A percentile compares a stretch with the other conserved stretches of the same genome.
Conservation (phyloP, 805 yeast genomes). For the Starmerella ratchasimensis region DNA sequence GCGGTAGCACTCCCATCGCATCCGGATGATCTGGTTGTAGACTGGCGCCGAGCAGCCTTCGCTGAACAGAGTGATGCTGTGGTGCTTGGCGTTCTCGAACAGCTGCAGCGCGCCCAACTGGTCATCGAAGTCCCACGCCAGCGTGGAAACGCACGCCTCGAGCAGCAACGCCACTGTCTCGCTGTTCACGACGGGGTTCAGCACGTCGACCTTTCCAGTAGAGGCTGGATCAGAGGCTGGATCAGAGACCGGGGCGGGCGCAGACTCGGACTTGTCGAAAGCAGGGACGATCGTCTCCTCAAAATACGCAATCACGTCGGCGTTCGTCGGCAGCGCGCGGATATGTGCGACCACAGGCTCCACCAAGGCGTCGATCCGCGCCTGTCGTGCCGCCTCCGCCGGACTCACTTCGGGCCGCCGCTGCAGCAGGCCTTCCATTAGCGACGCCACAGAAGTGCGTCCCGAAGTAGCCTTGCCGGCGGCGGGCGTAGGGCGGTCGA, state of each 20-base stretch:
- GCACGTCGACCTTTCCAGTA: neutral
- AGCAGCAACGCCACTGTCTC: slow-evolving; percentile 12
- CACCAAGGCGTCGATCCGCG: neutral
- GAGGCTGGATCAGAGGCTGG: neutral
- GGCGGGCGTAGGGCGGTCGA: slow-evolving; percentile 1
- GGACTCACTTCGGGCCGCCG: neutral
- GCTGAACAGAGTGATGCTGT: slow-evolving; percentile 28
- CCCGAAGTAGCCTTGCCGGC: neutral
- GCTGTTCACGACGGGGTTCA: slow-evolving; percentile 4
- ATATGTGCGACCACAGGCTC: slow-evolving; percentile 19
- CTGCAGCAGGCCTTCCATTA: slow-evolving; percentile 8
- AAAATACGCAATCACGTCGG: slow-evolving; percentile 20
- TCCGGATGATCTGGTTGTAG: slow-evolving; percentile 28
- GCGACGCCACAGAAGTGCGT: slow-evolving; percentile 1
- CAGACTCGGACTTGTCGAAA: slow-evolving; percentile 3
- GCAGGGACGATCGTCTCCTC: slow-evolving; percentile 14
- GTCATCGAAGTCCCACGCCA: slow-evolving; percentile 20
- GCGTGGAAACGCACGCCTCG: slow-evolving; percentile 11
- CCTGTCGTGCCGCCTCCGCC: slow-evolving; percentile 1
- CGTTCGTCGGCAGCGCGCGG: slow-evolving; percentile 18
- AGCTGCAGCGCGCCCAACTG: slow-evolving; percentile 28
- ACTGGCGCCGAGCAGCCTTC: slow-evolving; percentile 30
- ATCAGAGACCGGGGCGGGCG: neutral
- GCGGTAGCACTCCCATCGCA: slow-evolving; percentile 30
- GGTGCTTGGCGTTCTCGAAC: slow-evolving; percentile 27